A percentile compares a stretch with the other conserved stretches of the same genome.
These are phyloP conservation scores for Pneumocystis wakefieldiae DNA, from an alignment of 1,139 yeast genomes.

Conservation along the genomic window DNA sequence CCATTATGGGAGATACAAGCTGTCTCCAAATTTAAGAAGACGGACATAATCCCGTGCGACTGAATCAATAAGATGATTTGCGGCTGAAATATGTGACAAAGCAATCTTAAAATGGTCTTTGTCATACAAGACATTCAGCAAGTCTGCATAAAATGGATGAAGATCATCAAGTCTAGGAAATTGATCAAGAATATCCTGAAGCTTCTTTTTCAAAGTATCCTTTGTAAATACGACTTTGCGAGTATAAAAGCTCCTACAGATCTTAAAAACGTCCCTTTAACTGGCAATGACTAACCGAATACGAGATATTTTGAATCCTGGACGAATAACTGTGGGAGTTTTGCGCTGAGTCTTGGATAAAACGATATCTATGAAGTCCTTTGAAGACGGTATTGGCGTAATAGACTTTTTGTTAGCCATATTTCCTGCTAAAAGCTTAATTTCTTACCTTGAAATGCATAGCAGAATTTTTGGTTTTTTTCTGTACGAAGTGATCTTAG, in stretches of 20 bases:
- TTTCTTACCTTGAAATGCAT: not conserved
- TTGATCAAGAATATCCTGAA: constrained; percentile 66
- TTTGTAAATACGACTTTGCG: constrained; percentile 91
- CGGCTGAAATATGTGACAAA: constrained; percentile 86
- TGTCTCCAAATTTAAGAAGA: constrained; percentile 89
- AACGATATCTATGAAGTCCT: constrained; percentile 70
- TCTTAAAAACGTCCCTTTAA: not conserved
- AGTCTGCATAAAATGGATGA: constrained; percentile 95
- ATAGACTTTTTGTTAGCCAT: constrained; percentile 2
- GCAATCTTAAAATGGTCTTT: constrained; percentile 96
- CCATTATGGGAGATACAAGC: constrained; percentile 29
- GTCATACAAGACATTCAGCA: constrained; percentile 93
- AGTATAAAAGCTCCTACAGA: constrained; percentile 78
- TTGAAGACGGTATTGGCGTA: constrained; percentile 11
- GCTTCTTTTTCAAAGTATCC: constrained; percentile 89
- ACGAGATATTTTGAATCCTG: constrained; percentile 38
- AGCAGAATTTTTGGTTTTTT: not conserved
- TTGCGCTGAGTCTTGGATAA: constrained; percentile 95
- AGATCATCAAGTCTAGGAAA: constrained; percentile 95
- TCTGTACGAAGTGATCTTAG: too few relatives aligned
- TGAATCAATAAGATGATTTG: constrained; percentile 86
- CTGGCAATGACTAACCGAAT: constrained; percentile 71
- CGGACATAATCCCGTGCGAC: constrained; percentile 90
- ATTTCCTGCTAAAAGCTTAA: not conserved
- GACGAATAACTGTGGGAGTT: constrained; percentile 40